These are phyloP conservation scores for Aciculosporium take DNA, from an alignment of 2,329 filamentous ascomycete genomes.

Conservation along the genomic window DNA sequence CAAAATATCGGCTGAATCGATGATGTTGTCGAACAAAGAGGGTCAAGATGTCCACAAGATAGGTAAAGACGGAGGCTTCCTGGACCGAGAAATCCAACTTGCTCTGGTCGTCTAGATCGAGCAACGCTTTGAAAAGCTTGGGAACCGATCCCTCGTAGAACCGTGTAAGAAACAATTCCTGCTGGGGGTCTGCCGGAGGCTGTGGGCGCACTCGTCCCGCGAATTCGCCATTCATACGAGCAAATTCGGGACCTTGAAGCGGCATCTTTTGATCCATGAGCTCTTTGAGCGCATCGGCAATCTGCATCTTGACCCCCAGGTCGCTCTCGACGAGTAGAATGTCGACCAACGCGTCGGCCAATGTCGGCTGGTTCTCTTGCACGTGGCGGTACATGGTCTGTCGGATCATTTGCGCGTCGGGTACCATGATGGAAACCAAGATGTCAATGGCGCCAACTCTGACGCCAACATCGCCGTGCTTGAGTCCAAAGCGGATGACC, in stretches of 20 bases:
- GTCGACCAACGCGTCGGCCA: constrained; percentile 89
- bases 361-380: constrained; percentile 66
- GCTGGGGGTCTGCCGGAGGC: constrained; percentile 49
- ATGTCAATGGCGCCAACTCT: constrained; percentile 90
- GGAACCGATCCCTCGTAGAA: constrained; percentile 84
- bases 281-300: constrained; percentile 90
- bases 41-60: constrained; percentile 82
- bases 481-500: constrained; percentile 84
- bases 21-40: constrained; percentile 88
- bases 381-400: constrained; percentile 87
- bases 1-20: constrained; percentile 75
- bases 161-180: constrained; percentile 70
- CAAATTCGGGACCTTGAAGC: constrained; percentile 36
- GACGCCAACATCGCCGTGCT: constrained; percentile 69
- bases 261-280: constrained; percentile 59
- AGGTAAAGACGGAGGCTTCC: constrained; percentile 79
- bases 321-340: constrained; percentile 83
- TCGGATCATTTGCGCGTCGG: constrained; percentile 88
- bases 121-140: constrained; percentile 74
- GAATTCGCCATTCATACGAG: constrained; percentile 54
- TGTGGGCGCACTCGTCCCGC: constrained; percentile 45
- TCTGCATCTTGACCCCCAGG: constrained; percentile 85
- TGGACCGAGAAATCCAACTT: constrained; percentile 63
- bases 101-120: constrained; percentile 57
- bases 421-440: constrained; percentile 84